phyloP scores from a whole-genome alignment of 176 grass and related monocot species.

The Cenchrus americanus region DNA sequence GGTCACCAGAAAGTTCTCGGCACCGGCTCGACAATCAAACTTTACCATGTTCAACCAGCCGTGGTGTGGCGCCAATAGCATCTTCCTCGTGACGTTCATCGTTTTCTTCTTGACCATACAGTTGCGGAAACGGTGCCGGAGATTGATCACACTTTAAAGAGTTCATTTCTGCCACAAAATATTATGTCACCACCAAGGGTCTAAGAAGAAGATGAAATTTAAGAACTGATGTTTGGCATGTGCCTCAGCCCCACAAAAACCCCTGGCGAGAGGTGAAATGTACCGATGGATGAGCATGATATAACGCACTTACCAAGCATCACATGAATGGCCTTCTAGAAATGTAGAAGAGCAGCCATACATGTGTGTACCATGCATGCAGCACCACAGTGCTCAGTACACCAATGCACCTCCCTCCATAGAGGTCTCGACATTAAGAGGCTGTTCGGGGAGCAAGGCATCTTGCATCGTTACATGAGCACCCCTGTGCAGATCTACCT shows the following conservation, averaged over 20 bases:
- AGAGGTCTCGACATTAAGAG: constrained; percentile 14
- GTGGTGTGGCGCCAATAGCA: neutral
- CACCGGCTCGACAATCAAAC: neutral
- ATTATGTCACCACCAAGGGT: neutral
- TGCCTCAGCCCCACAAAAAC: constrained; percentile 15
- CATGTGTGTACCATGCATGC: constrained; percentile 8
- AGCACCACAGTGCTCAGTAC: constrained; percentile 8
- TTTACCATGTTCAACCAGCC: neutral
- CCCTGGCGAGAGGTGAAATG: neutral
- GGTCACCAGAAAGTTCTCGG: neutral
- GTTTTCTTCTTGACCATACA: neutral
- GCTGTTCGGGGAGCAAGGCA: neutral
- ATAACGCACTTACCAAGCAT: constrained; percentile 28
- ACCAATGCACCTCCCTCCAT: neutral
- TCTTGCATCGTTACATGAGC: neutral
- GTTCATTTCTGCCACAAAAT: constrained; percentile 31
- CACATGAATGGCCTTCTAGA: neutral
- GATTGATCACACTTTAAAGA: neutral
- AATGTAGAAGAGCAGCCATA: neutral
- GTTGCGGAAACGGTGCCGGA: neutral
- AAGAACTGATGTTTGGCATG: neutral
- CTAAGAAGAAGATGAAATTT: neutral
- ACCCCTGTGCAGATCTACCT: neutral
- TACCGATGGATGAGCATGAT: neutral
- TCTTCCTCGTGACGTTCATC: neutral